Evolutionary conservation across 1,139 yeast species (phyloP).

Genomic region (Pichia sp.): DNA sequence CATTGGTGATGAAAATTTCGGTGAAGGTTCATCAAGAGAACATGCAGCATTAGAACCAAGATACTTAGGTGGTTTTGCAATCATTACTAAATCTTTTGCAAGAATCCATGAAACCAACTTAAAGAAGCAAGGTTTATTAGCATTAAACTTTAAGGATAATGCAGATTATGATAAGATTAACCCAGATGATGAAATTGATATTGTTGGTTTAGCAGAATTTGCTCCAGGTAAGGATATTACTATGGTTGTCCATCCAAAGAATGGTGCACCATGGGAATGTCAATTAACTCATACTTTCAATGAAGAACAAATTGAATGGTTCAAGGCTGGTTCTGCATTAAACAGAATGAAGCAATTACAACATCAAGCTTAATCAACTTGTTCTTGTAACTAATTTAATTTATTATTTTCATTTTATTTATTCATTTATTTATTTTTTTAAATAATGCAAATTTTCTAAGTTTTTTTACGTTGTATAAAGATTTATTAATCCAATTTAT

Average conservation of each 20-base stretch:
- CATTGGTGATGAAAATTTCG: slow-evolving; percentile 97
- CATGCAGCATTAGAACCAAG: slow-evolving; percentile 99
- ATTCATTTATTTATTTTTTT: not conserved
- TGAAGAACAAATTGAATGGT: slow-evolving; percentile 96
- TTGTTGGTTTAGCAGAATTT: slow-evolving; percentile 74
- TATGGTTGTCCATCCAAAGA: slow-evolving; percentile 85
- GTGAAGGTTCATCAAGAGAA: slow-evolving; percentile 99
- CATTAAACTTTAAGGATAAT: slow-evolving; percentile 84
- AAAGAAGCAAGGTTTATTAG: slow-evolving; percentile 96
- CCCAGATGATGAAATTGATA: slow-evolving; percentile 84
- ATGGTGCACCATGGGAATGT: slow-evolving; percentile 81
- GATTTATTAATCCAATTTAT: not conserved
- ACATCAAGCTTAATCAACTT: slow-evolving; percentile 33
- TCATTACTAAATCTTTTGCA: slow-evolving; percentile 95
- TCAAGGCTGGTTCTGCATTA: slow-evolving; percentile 97
- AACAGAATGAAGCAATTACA: slow-evolving; percentile 62
- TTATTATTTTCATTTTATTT: not conserved
- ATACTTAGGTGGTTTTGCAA: slow-evolving; percentile 97
- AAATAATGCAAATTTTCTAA: not conserved
- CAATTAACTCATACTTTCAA: slow-evolving; percentile 94
- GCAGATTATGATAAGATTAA: slow-evolving; percentile 92
- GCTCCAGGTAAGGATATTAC: slow-evolving; percentile 91
- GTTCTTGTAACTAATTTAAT: slow-evolving; percentile 1
- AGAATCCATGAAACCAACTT: slow-evolving; percentile 94
- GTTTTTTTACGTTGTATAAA: not conserved